Evolutionary conservation across 2,329 filamentous ascomycete species (phyloP).

Genomic region (Pseudocercospora musae): DNA sequence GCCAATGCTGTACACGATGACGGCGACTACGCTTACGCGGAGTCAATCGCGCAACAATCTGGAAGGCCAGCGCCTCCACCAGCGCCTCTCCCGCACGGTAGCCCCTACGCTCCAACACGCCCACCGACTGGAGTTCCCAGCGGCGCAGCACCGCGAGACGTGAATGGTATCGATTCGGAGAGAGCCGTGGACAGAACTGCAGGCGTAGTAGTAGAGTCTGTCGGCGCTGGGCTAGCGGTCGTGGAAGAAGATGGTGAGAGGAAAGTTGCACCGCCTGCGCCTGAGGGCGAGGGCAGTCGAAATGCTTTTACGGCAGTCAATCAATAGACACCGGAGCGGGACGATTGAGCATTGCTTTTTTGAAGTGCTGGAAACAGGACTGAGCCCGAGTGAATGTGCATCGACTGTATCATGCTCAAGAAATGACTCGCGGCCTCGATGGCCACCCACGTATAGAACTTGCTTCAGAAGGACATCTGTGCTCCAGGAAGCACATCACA

Average conservation of each 20-base stretch:
- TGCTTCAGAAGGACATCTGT: no score
- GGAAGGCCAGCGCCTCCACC: neutral
- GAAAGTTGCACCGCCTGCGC: neutral
- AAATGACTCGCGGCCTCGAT: no score
- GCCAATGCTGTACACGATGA: conserved; percentile 19
- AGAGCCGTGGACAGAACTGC: neutral
- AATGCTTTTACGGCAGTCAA: conserved; percentile 11
- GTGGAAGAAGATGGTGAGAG: conserved; percentile 4
- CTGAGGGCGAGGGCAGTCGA: conserved; percentile 5
- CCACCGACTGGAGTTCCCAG: conserved; percentile 20
- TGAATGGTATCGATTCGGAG: conserved; percentile 8
- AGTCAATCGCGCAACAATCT: neutral
- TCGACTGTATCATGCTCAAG: no score
- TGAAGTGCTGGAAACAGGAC: no score
- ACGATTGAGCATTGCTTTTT: no score
- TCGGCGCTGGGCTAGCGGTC: neutral
- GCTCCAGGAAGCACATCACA: no score
- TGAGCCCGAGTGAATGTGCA: no score
- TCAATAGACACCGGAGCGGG: no score
- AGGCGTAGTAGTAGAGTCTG: neutral
- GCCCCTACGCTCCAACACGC: conserved; percentile 17
- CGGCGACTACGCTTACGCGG: conserved; percentile 3
- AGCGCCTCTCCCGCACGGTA: conserved; percentile 21
- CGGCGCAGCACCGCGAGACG: neutral
- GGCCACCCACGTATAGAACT: no score